Base-by-base conservation (phyloP, 2,329 filamentous ascomycete genomes). In the Bipolaris cookei region DNA sequence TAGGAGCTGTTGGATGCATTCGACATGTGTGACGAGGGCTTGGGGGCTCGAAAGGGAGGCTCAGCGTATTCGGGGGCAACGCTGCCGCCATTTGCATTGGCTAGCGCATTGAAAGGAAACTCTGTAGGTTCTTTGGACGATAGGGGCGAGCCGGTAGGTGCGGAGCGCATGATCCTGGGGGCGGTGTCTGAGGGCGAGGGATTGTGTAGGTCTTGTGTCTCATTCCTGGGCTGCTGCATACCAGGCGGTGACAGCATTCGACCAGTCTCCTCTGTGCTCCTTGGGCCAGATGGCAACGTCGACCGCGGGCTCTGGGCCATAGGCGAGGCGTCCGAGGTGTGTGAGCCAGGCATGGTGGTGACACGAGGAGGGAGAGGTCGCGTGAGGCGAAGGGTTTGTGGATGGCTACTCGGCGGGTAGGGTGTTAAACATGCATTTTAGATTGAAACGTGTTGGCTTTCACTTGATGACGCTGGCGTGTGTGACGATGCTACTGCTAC, bases 51-150 rank as follows among this genome's bases (percentile, higher is more conserved):
- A 8, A 52, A 16, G n/a, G 57, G 46, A n/a, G 63, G 41, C 23
- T 68, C 64, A 25, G 52, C 53, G 8, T 62, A 55, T 8, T 67
- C 58, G 51, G 64, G 43, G 21, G 64, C 62, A 11, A 67, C 65
- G 3, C 63, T 64, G 14, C 54, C 61, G 16, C 59, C 63, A 46
- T 63, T 65, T n/a, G 59, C 43, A 13, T 54, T 58, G 8, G 64
- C 42, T 7, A 68, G 54, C 11, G 56, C 59, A 54, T 72, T 53
- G 66, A 77, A 78, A 44, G 76, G 76, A 46, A 78, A 78, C 42
- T 75, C 75, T 52, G 55, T 51, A n/a, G 69, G 66, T 54, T 76
- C 73, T 10, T 66, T 59, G 42, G 57, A 35, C 2, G 68, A 62
- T 38, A 69, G 46, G 35, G 68, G 66, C 54, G 73, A 71, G 56